A percentile compares a stretch with the other conserved stretches of the same genome.
Conservation (phyloP, 331 rosid genomes). For the Telfairia occidentalis region DNA sequence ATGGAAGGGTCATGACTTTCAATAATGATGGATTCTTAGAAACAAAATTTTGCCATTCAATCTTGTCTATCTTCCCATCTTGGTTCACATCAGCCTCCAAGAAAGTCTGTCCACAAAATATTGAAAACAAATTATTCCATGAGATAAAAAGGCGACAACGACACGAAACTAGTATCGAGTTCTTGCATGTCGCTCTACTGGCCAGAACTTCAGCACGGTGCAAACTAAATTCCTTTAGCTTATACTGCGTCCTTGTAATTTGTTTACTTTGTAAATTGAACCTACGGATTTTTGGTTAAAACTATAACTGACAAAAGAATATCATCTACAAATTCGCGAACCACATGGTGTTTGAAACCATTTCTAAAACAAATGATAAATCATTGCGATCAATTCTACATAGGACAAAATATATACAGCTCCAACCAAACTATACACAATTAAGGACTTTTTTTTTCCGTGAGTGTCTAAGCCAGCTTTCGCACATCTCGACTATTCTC, state of each 20-base stretch:
- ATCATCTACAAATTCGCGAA: background rate
- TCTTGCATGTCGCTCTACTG: background rate
- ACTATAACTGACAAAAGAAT: background rate
- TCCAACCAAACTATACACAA: too few species aligned
- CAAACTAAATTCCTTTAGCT: background rate
- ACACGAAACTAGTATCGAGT: background rate
- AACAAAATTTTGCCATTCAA: conserved; percentile 73
- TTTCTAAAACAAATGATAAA: background rate
- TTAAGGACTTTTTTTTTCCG: too few species aligned
- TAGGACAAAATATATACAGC: too few species aligned
- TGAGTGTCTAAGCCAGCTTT: too few species aligned
- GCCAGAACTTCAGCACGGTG: background rate
- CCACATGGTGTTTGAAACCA: background rate
- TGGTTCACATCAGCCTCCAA: conserved; percentile 74
- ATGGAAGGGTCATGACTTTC: conserved; percentile 88
- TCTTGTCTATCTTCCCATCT: conserved; percentile 83
- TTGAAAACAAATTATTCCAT: background rate
- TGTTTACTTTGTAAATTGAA: background rate
- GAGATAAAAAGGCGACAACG: conserved; percentile 1
- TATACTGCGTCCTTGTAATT: background rate
- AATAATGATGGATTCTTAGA: conserved; percentile 60
- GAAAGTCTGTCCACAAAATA: conserved; percentile 55
- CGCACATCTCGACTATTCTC: too few species aligned
- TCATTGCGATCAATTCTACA: too few species aligned
- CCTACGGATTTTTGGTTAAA: background rate